Percentiles rank a stretch among this genome's conserved stretches.
These are phyloP conservation scores for Nissolia schottii DNA, from an alignment of 306 rosid species.

Conservation along the genomic window DNA sequence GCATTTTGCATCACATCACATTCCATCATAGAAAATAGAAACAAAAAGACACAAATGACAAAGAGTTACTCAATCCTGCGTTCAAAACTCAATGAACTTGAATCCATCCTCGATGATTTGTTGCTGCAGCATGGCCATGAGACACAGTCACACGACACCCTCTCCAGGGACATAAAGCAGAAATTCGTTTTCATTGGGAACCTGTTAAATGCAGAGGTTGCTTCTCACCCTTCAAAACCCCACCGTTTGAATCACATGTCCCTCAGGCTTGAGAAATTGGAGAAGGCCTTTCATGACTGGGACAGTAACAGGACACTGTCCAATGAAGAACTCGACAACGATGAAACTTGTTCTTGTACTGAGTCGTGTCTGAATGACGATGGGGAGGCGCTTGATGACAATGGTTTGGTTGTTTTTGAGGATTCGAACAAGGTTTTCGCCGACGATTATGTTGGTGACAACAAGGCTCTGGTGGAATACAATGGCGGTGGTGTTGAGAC, in stretches of 20 bases:
- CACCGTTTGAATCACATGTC: conserved; percentile 26
- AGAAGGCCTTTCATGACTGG: conserved; percentile 16
- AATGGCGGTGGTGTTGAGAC: background rate
- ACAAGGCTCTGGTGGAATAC: conserved; percentile 24
- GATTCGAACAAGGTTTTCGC: conserved; percentile 1
- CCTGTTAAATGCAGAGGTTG: conserved; percentile 39
- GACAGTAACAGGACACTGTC: background rate
- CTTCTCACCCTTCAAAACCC: conserved; percentile 31
- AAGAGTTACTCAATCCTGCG: conserved; percentile 20
- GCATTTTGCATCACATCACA: too few species aligned
- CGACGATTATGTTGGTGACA: background rate
- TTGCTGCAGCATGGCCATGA: background rate
- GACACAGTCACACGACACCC: background rate
- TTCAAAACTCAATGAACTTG: conserved; percentile 38
- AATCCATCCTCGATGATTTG: conserved; percentile 2
- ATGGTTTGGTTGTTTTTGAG: conserved; percentile 1
- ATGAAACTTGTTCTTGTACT: conserved; percentile 41
- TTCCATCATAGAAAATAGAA: background rate
- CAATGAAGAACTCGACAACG: background rate
- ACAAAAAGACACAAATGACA: conserved; percentile 27
- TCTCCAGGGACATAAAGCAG: conserved; percentile 21
- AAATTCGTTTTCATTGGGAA: conserved; percentile 29
- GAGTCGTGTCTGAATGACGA: conserved; percentile 41
- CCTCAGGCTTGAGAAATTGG: conserved; percentile 8
- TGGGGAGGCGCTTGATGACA: conserved; percentile 9